phyloP scores from a whole-genome alignment of 805 yeast genomes.

The Candida maltosa region DNA sequence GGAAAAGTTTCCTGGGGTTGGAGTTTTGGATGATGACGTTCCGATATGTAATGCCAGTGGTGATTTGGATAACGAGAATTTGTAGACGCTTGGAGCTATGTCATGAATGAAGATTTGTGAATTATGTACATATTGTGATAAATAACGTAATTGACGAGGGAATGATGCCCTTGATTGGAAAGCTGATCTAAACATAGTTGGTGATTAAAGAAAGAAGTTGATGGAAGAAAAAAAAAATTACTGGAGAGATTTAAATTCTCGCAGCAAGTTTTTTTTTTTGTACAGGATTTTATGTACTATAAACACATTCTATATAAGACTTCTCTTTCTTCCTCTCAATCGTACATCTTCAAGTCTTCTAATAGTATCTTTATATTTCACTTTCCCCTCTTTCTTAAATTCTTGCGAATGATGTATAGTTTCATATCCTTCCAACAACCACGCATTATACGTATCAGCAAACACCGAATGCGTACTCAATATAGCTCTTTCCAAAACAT shows the following conservation, averaged over 20 bases:
- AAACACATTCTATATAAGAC: no score
- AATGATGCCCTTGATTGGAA: background rate
- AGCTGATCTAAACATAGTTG: constrained; percentile 4
- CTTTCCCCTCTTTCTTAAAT: constrained; percentile 29
- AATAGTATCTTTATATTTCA: constrained; percentile 50
- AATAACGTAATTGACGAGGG: constrained; percentile 5
- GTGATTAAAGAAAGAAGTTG: constrained; percentile 1
- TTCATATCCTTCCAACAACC: constrained; percentile 73
- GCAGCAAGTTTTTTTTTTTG: background rate
- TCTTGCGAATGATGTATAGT: constrained; percentile 29
- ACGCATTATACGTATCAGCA: constrained; percentile 58
- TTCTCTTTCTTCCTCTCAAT: constrained; percentile 89
- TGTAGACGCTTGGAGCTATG: constrained; percentile 6
- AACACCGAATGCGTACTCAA: constrained; percentile 83
- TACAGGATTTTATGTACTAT: background rate
- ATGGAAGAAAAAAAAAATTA: no score
- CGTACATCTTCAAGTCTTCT: constrained; percentile 79
- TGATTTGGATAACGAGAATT: constrained; percentile 17
- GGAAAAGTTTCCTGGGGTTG: constrained; percentile 19
- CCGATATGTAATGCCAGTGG: constrained; percentile 24
- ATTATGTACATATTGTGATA: constrained; percentile 12
- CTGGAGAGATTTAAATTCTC: no score
- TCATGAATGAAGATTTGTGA: constrained; percentile 18
- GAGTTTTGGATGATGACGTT: constrained; percentile 3
- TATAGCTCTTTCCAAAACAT: constrained; percentile 90